phyloP scores from a whole-genome alignment of 139 green algal species.

The Monoraphidium neglectum region DNA sequence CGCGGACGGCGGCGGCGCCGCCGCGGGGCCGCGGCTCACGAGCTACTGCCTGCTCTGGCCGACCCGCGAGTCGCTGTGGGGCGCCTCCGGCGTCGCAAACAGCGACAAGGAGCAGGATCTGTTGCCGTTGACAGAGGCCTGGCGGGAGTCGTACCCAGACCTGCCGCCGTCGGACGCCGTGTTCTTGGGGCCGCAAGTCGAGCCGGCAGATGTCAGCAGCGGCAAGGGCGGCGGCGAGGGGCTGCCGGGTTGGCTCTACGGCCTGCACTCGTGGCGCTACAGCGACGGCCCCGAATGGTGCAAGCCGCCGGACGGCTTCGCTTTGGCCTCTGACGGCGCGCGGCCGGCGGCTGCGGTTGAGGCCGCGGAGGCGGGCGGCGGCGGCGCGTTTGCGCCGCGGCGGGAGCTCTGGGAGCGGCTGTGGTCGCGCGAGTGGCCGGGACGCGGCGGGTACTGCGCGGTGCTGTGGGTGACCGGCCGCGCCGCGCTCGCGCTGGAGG shows the following conservation, averaged over 20 bases:
- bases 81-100: not conserved
- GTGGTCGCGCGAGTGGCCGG: no score
- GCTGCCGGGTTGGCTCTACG: conserved; percentile 31
- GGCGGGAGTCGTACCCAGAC: not conserved
- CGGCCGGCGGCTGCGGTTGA: conserved; percentile 7
- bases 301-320: conserved; percentile 21
- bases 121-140: conserved; percentile 1
- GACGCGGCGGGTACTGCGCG: conserved; percentile 7
- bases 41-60: conserved; percentile 30
- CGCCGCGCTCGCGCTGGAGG: conserved; percentile 19
- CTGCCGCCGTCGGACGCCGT: not conserved
- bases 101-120: conserved; percentile 15
- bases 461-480: conserved; percentile 45
- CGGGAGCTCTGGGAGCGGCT: not conserved
- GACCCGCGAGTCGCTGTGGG: not conserved
- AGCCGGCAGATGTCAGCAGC: not conserved
- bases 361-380: conserved; percentile 1
- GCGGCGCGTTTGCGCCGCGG: not conserved
- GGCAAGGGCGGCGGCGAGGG: conserved; percentile 3
- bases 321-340: no score
- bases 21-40: not conserved
- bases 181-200: not conserved
- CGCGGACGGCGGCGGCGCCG: not conserved
- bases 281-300: conserved; percentile 39
- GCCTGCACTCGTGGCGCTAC: conserved; percentile 39